Evolutionary conservation across 2,329 filamentous ascomycete species (phyloP).

Genomic region (Pseudocercospora eumusae): DNA sequence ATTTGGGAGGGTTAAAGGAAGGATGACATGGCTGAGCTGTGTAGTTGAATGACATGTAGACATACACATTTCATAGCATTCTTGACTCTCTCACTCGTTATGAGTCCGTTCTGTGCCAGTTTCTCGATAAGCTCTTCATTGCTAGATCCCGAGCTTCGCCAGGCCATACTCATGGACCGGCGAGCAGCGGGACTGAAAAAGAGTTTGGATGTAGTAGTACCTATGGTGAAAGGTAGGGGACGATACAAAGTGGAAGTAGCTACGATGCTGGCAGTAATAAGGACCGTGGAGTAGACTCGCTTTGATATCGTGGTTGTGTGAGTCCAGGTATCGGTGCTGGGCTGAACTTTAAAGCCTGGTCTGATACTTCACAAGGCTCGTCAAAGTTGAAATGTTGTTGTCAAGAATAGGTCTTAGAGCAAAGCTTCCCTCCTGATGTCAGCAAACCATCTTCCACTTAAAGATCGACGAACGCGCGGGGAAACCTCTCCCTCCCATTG

Average conservation of each 20-base stretch:
- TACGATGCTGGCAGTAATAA: too few relatives aligned
- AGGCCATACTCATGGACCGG: slow-evolving; percentile 68
- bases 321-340: too few relatives aligned
- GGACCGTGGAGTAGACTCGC: too few relatives aligned
- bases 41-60: background rate
- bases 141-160: slow-evolving; percentile 74
- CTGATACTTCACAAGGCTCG: background rate
- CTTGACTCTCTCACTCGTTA: slow-evolving; percentile 70
- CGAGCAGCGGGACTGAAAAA: slow-evolving; percentile 2
- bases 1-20: too few relatives aligned
- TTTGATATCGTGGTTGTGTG: too few relatives aligned
- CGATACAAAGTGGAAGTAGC: background rate
- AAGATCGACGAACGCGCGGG: background rate
- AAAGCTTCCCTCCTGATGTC: slow-evolving; percentile 3
- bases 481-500: background rate
- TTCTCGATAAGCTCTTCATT: slow-evolving; percentile 79
- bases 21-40: too few relatives aligned
- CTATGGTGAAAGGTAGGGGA: slow-evolving; percentile 11
- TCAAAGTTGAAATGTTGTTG: background rate
- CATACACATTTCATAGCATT: slow-evolving; percentile 75
- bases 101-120: slow-evolving; percentile 69
- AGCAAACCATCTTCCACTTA: background rate
- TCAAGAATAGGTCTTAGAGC: background rate
- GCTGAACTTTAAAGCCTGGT: background rate
- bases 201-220: slow-evolving; percentile 12